phyloP scores from a whole-genome alignment of 2,329 filamentous ascomycete genomes.

The Onygenales sp. region DNA sequence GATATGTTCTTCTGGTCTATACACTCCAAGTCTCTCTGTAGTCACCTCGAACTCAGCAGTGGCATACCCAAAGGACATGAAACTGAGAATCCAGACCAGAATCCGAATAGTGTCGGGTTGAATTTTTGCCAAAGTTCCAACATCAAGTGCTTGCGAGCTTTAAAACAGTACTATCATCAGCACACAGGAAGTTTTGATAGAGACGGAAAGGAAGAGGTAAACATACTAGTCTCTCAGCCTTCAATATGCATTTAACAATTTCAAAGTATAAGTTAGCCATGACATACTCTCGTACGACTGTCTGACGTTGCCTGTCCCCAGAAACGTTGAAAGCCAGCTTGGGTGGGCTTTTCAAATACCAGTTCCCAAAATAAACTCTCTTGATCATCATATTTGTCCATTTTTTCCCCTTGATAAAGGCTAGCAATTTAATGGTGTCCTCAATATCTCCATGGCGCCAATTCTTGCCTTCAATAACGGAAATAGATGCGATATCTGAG shows the following conservation, averaged over 20 bases:
- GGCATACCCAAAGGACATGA: slow-evolving; percentile 75
- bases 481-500: slow-evolving; percentile 40
- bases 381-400: slow-evolving; percentile 73
- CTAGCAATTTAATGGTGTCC: slow-evolving; percentile 68
- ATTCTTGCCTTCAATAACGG: slow-evolving; percentile 41
- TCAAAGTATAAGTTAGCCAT: no score
- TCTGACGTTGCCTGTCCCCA: no score
- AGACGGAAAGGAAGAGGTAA: background rate
- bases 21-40: slow-evolving; percentile 67
- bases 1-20: slow-evolving; percentile 59
- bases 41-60: slow-evolving; percentile 80
- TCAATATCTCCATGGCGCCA: slow-evolving; percentile 60
- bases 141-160: slow-evolving; percentile 67
- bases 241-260: no score
- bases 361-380: slow-evolving; percentile 77
- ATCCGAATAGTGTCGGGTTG: slow-evolving; percentile 70
- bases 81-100: slow-evolving; percentile 72
- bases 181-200: background rate
- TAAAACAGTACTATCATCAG: background rate
- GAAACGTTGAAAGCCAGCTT: no score
- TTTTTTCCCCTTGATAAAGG: slow-evolving; percentile 71
- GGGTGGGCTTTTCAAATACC: slow-evolving; percentile 29
- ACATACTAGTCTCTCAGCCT: slow-evolving; percentile 58
- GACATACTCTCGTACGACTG: no score
- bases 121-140: slow-evolving; percentile 68